A percentile compares a stretch with the other conserved stretches of the same genome.
phyloP scores from a whole-genome alignment of 495 filamentous ascomycete species.

The Talaromyces ruber region DNA sequence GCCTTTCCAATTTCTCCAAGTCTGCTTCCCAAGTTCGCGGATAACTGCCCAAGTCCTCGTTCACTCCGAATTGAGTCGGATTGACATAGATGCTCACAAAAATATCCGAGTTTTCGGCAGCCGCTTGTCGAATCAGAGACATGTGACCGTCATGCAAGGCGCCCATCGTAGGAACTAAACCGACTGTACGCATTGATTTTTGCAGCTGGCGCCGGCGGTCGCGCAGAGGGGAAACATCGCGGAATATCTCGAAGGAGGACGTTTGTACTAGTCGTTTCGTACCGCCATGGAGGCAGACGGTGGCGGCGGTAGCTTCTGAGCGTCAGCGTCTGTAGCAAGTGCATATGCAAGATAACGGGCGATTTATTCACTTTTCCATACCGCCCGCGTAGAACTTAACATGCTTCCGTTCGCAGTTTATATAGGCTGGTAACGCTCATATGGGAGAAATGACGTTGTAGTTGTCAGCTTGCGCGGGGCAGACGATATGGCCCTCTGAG shows the following conservation, averaged over 20 bases:
- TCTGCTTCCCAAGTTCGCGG: slow-evolving; percentile 86
- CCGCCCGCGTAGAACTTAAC: background rate
- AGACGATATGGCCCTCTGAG: background rate
- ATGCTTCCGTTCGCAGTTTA: background rate
- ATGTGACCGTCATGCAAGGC: slow-evolving; percentile 89
- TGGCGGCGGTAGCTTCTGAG: background rate
- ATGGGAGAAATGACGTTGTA: background rate
- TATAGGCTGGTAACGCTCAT: background rate
- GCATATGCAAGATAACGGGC: background rate
- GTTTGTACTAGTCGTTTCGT: background rate
- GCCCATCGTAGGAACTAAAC: slow-evolving; percentile 94
- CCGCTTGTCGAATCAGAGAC: slow-evolving; percentile 78
- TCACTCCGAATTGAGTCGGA: slow-evolving; percentile 88
- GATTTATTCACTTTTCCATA: background rate
- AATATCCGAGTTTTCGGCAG: slow-evolving; percentile 71
- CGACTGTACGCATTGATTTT: slow-evolving; percentile 62
- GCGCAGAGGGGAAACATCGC: slow-evolving; percentile 62
- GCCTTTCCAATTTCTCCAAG: slow-evolving; percentile 48
- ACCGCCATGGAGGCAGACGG: background rate
- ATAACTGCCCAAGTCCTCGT: slow-evolving; percentile 80
- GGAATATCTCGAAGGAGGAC: slow-evolving; percentile 58
- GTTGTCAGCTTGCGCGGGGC: background rate
- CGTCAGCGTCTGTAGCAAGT: background rate
- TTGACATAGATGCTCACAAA: slow-evolving; percentile 92
- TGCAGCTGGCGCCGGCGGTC: slow-evolving; percentile 60